These are phyloP conservation scores for Blepharisma stoltei DNA, from an alignment of 73 alveolate genomes.

Conservation along the genomic window DNA sequence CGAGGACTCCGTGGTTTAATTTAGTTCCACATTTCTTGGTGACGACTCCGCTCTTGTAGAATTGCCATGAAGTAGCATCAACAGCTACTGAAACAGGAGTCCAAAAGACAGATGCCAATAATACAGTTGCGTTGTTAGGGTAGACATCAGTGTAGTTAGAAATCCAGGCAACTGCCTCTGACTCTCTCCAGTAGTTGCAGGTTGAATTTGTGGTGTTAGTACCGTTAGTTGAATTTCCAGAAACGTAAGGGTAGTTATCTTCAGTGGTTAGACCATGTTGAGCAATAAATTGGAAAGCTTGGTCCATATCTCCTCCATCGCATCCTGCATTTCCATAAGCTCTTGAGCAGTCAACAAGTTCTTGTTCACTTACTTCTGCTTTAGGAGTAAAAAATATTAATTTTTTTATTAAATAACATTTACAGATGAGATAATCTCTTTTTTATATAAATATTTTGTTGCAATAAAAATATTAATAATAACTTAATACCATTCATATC, in stretches of 20 bases:
- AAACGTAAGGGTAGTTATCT: constrained; percentile 58
- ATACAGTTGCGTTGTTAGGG: constrained; percentile 32
- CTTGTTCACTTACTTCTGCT: constrained; percentile 52
- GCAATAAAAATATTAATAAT: no score
- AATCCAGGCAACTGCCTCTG: background rate
- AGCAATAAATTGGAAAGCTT: constrained; percentile 53
- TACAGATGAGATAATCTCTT: no score
- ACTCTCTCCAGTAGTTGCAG: no score
- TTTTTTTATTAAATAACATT: no score
- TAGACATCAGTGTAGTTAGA: constrained; percentile 31
- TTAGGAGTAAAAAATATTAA: no score
- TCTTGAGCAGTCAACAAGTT: constrained; percentile 81
- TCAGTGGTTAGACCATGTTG: constrained; percentile 38
- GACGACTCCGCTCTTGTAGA: constrained; percentile 58
- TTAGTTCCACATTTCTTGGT: constrained; percentile 49
- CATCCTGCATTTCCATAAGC: constrained; percentile 59
- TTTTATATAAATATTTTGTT: no score
- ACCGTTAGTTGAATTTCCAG: no score
- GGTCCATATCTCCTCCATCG: constrained; percentile 63
- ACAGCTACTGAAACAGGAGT: constrained; percentile 60
- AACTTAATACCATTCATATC: no score
- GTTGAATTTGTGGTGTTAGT: no score
- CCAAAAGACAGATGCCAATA: constrained; percentile 32
- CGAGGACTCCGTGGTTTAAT: constrained; percentile 71
- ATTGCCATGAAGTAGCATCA: constrained; percentile 64